A percentile compares a stretch with the other conserved stretches of the same genome.
phyloP scores from a whole-genome alignment of 2,329 filamentous ascomycete genomes.

The Amesomyces nigricolor region DNA sequence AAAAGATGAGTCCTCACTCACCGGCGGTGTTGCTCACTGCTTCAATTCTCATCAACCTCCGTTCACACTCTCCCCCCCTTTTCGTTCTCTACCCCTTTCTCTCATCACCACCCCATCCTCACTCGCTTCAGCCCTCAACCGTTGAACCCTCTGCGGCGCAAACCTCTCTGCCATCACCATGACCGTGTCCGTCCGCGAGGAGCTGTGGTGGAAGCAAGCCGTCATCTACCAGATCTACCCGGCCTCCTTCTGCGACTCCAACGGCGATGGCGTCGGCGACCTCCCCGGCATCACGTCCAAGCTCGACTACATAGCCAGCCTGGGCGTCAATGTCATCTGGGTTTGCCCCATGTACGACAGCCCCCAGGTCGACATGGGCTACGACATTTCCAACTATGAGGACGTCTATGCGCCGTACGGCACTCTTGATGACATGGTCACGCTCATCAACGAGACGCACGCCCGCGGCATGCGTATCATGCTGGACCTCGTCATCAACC shows the following conservation, averaged over 20 bases:
- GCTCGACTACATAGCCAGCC: conserved; percentile 44
- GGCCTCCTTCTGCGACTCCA: conserved; percentile 49
- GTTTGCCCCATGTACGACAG: conserved; percentile 36
- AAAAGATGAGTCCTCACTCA: neutral
- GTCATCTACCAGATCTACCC: conserved; percentile 54
- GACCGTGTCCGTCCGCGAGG: conserved; percentile 2
- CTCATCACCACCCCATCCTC: neutral
- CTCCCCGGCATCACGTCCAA: conserved; percentile 48
- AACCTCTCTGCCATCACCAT: conserved; percentile 1
- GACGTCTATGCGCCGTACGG: conserved; percentile 53
- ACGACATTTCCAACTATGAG: conserved; percentile 62
- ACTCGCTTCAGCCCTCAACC: neutral
- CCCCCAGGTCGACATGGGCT: conserved; percentile 51
- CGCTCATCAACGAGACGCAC: conserved; percentile 54
- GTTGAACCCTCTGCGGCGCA: neutral
- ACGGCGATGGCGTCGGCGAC: conserved; percentile 49
- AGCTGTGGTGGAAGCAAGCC: conserved; percentile 49
- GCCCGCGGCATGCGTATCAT: conserved; percentile 57
- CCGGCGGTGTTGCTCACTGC: neutral
- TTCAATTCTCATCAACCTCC: neutral
- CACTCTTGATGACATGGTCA: conserved; percentile 58
- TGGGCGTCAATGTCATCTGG: conserved; percentile 50
- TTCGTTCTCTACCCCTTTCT: neutral
- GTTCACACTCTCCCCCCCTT: neutral
- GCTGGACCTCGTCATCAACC: conserved; percentile 72